Evolutionary conservation across 352 stramenopile species (phyloP).

Genomic region (Salisapilia sapeloensis): DNA sequence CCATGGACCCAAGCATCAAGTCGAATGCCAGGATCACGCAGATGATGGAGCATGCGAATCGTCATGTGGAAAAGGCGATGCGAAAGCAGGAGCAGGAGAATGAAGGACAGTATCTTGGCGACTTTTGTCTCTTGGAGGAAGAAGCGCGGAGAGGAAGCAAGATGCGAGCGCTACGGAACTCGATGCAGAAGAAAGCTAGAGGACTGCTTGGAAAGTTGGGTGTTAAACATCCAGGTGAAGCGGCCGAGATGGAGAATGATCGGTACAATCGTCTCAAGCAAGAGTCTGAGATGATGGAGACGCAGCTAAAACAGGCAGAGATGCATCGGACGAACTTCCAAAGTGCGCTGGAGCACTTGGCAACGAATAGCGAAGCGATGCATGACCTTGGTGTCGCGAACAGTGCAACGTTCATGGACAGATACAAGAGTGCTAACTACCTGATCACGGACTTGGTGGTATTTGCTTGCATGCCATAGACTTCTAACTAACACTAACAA

Average conservation of each 20-base stretch:
- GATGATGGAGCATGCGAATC: constrained; percentile 13
- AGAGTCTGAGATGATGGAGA: constrained; percentile 6
- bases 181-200: constrained; percentile 9
- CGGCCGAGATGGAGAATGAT: constrained; percentile 5
- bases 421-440: constrained; percentile 1
- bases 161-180: constrained; percentile 5
- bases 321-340: constrained; percentile 9
- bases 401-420: too few relatives aligned
- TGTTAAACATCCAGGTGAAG: constrained; percentile 1
- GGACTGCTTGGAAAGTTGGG: not conserved
- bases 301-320: constrained; percentile 12
- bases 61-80: constrained; percentile 5
- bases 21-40: constrained; percentile 7
- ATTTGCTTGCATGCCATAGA: constrained; percentile 2
- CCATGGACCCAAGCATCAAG: constrained; percentile 4
- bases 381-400: constrained; percentile 5
- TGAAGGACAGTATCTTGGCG: not conserved
- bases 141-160: too few relatives aligned
- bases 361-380: constrained; percentile 1
- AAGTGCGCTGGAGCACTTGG: constrained; percentile 8
- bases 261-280: constrained; percentile 18
- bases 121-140: too few relatives aligned
- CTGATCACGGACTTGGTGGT: constrained; percentile 8
- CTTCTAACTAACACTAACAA: not conserved
- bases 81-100: constrained; percentile 2